Evolutionary conservation across 495 filamentous ascomycete genomes (phyloP), one percentile per base, ranked within the genome.

Genomic region (Penicillium goetzii): DNA sequence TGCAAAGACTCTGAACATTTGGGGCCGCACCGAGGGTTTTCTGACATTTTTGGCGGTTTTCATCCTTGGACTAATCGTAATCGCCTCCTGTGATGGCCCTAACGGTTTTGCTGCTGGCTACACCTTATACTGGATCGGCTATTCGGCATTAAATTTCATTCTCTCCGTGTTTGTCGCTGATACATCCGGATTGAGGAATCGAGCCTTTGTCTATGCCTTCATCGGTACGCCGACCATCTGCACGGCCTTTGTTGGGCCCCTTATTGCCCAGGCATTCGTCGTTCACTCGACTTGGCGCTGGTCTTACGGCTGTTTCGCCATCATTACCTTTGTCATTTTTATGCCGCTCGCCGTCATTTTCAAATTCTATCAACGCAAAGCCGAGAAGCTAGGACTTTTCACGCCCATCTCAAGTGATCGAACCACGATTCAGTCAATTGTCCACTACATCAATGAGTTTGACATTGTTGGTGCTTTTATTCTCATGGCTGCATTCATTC

Each of bases 1-100:
- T 19, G 88, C 87, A 45, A 89, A 89, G 71, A 75, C 88, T 50
- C 73, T 90, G 43, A 87, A 89, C 67, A 73, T 88, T 34, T 90
- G 83, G 80, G 88, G 88, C 38, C 66, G 85, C 65, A 53, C 82
- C 68, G 72, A 82, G 59, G 79, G 76, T 23, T 86, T 88, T 61
- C 78, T 73, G 15, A 36, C 78, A 34, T 69, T 75, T 58, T 58
- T 78, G 9, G 40, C 34, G 2, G 55, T 81, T 32, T 69, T 70
- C 45, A 67, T 75, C 0, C 28, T 80, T 14, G 80, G 80, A 0
- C 54, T 82, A 9, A 74, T 83, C 40, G 64, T 83, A 57, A 72
- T 84, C 55, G 80, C 81, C 8, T 65, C 66, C 0, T 83, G 78
- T 62, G 72, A 74, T 25, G 72, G 72, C 12, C 77, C 81, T 19